These are phyloP conservation scores for Arabidopsis suecica DNA, from an alignment of 345 rosid genomes.

Conservation along the genomic window DNA sequence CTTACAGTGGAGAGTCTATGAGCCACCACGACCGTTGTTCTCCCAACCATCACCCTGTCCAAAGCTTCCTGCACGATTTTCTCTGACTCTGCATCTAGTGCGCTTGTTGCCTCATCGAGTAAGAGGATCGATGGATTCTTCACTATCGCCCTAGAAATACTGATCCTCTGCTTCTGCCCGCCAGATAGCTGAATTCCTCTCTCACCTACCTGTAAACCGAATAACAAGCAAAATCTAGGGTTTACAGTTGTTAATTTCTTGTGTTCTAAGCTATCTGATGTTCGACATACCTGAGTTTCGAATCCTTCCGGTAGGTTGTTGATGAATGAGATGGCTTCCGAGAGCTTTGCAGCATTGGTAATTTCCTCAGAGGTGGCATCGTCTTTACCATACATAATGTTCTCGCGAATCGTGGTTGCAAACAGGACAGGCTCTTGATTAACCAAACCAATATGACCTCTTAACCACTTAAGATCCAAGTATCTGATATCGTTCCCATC, in stretches of 20 bases:
- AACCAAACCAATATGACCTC: constrained; percentile 84
- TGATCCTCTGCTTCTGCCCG: constrained; percentile 94
- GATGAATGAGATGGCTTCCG: constrained; percentile 78
- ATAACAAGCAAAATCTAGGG: constrained; percentile 1
- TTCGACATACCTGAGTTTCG: constrained; percentile 76
- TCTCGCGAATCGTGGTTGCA: constrained; percentile 77
- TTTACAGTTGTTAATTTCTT: neutral
- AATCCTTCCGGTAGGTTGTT: constrained; percentile 87
- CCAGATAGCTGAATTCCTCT: constrained; percentile 93
- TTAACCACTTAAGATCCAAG: constrained; percentile 85
- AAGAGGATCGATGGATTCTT: constrained; percentile 86
- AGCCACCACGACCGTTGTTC: constrained; percentile 89
- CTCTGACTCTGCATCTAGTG: constrained; percentile 91
- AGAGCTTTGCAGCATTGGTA: constrained; percentile 68
- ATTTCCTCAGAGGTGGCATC: constrained; percentile 75
- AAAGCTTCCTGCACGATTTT: constrained; percentile 92
- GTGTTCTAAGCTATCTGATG: neutral
- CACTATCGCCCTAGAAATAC: constrained; percentile 80
- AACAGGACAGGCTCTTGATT: constrained; percentile 95
- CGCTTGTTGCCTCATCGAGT: constrained; percentile 97
- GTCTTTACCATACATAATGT: constrained; percentile 85
- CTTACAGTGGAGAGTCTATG: constrained; percentile 91
- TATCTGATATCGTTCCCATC: constrained; percentile 69
- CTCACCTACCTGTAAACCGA: constrained; percentile 76
- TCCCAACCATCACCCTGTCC: constrained; percentile 92